phyloP scores from a whole-genome alignment of 306 rosid genomes.

The Citrullus mucosospermus region DNA sequence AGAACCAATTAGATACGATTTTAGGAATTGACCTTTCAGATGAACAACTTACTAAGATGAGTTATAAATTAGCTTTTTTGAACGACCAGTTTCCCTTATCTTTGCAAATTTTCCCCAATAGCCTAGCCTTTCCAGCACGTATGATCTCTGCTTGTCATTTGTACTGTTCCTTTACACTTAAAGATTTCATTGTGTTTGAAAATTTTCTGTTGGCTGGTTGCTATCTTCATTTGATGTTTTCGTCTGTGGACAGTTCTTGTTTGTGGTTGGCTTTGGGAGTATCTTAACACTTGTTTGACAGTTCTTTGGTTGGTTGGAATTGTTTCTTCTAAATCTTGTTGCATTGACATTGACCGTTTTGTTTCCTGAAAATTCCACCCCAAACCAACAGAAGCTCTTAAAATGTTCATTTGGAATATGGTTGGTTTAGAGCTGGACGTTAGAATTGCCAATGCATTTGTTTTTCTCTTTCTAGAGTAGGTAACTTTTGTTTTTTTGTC shows the following conservation, averaged over 20 bases:
- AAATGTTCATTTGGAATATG: background rate
- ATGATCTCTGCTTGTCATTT: background rate
- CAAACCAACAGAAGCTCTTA: background rate
- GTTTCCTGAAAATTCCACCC: background rate
- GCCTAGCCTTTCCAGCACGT: background rate
- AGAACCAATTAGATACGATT: conserved; percentile 7
- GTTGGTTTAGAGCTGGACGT: background rate
- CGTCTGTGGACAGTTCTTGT: background rate
- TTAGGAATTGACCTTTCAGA: conserved; percentile 12
- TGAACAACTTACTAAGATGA: background rate
- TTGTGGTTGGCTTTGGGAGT: background rate
- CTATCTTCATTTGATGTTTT: background rate
- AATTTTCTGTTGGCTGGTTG: background rate
- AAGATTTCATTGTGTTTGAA: background rate
- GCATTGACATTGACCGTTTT: background rate
- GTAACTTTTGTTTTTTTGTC: background rate
- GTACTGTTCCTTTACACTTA: background rate
- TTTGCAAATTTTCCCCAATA: background rate
- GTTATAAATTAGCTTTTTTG: background rate
- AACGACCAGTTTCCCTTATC: background rate
- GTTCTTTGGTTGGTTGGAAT: background rate
- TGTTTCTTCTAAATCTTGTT: background rate
- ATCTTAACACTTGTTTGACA: background rate
- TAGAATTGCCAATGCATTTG: background rate
- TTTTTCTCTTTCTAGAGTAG: background rate